Conservation (phyloP, 495 filamentous ascomycete species). For the Penicillium antarcticum region DNA sequence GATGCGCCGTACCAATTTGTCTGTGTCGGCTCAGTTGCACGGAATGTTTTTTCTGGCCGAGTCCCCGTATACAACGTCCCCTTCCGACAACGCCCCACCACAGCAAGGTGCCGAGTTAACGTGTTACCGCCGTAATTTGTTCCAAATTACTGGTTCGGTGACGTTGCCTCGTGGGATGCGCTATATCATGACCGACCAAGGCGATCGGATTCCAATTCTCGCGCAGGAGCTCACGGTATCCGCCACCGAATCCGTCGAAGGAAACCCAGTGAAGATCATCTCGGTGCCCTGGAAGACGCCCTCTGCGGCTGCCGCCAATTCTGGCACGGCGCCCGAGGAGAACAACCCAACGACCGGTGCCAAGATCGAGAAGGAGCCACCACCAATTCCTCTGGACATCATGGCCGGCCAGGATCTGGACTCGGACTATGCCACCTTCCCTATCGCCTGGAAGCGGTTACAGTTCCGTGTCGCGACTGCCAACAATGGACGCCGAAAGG, state of each 20-base stretch:
- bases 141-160: constrained; percentile 82
- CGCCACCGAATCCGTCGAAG: constrained; percentile 87
- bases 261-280: constrained; percentile 84
- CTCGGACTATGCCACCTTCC: constrained; percentile 73
- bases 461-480: constrained; percentile 93
- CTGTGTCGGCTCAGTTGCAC: constrained; percentile 78
- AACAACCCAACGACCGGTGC: constrained; percentile 48
- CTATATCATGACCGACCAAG: constrained; percentile 74
- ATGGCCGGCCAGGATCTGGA: constrained; percentile 75
- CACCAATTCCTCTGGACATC: constrained; percentile 67
- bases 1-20: constrained; percentile 54
- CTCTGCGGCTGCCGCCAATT: constrained; percentile 51
- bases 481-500: constrained; percentile 73
- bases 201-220: constrained; percentile 68
- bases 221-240: constrained; percentile 77
- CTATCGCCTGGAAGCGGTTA: constrained; percentile 84
- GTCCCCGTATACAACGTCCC: constrained; percentile 64
- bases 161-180: constrained; percentile 69
- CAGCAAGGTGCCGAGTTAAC: constrained; percentile 70
- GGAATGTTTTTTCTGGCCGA: constrained; percentile 97
- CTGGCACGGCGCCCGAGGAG: constrained; percentile 47
- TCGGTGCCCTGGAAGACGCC: constrained; percentile 90
- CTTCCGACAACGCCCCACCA: constrained; percentile 62
- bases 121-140: constrained; percentile 87
- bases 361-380: constrained; percentile 64